These are phyloP conservation scores for Mycena rosella DNA, from an alignment of 768 basidiomycete species.

Conservation along the genomic window DNA sequence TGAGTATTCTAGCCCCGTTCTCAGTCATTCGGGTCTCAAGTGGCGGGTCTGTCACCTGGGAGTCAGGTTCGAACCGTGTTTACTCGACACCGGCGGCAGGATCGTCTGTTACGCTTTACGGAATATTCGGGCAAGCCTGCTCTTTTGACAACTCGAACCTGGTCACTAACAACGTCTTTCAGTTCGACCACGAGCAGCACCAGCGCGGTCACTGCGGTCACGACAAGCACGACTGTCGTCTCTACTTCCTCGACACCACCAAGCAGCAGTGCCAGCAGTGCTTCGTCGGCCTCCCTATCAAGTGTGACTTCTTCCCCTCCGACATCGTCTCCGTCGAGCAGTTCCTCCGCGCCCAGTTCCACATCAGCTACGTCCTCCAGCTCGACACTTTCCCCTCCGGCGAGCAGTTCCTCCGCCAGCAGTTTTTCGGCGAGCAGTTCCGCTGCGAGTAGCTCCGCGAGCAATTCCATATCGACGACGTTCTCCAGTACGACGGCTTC, in stretches of 20 bases:
- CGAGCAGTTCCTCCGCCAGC: neutral
- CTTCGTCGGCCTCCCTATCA: too few relatives aligned
- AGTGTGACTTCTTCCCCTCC: too few relatives aligned
- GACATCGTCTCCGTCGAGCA: too few relatives aligned
- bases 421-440: neutral
- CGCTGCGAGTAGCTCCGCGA: neutral
- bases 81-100: slow-evolving; percentile 8
- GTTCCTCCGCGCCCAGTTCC: too few relatives aligned
- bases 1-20: neutral
- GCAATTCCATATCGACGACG: neutral
- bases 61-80: slow-evolving; percentile 20
- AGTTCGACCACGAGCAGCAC: slow-evolving; percentile 22
- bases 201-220: slow-evolving; percentile 12
- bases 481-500: neutral
- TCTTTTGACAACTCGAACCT: neutral
- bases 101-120: slow-evolving; percentile 12
- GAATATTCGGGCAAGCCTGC: slow-evolving; percentile 8
- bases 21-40: slow-evolving; percentile 18
- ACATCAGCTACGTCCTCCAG: too few relatives aligned
- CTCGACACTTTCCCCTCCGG: neutral
- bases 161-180: neutral
- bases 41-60: slow-evolving; percentile 21
- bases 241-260: neutral
- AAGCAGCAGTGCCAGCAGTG: too few relatives aligned
- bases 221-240: neutral